Base-by-base conservation (phyloP, 176 grass and related monocot species). In the Phoenix roebelenii region DNA sequence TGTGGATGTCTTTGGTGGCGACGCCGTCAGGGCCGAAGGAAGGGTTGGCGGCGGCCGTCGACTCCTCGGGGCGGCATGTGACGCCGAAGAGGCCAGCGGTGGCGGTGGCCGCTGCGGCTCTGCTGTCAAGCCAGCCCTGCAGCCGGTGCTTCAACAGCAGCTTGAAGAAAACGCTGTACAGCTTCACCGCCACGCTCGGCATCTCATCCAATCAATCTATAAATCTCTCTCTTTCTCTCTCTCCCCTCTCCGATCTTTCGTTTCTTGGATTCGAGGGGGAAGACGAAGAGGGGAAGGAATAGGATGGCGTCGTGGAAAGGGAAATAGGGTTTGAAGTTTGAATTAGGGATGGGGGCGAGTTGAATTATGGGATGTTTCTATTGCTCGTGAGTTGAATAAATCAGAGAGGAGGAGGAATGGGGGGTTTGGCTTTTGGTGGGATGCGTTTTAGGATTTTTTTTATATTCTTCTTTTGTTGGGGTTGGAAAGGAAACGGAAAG, bases 101-200 rank as follows among this genome's bases (percentile, higher is more conserved):
- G 0, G 51, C 39, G 59, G 9, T 39, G 7, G 35, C 35, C 16
- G 12, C 3, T 17, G 18, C 54, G 52, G 35, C 23, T 29, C 4
- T 7, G 1, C 22, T 14, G 4, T 66, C n/a, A 9, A 19, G 54
- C 58, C 53, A 29, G 54, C 49, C 66, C 55, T 95, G 85, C 50
- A 95, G 85, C 62, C 82, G 82, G 82, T 89, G 90, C 66, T 84
- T 87, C 20, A 95, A 69, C 15, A 89, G 71, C 19, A 95, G 66
- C 82, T 95, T 95, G 85, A 95, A 95, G 85, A 95, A 95, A 55
- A 95, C 85, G 73, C 90, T 95, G 82, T 95, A 95, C 68, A 95
- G 78, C 76, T 95, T 85, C 58, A 95, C 90, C 58, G 76, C 90
- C 65, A 95, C 76, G 63, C 79, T 77, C 73, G 90, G 90, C 85